Evolutionary conservation across 1,139 yeast species (phyloP), one percentile per base, ranked within the genome.

Genomic region (Williopsis jadinii): DNA sequence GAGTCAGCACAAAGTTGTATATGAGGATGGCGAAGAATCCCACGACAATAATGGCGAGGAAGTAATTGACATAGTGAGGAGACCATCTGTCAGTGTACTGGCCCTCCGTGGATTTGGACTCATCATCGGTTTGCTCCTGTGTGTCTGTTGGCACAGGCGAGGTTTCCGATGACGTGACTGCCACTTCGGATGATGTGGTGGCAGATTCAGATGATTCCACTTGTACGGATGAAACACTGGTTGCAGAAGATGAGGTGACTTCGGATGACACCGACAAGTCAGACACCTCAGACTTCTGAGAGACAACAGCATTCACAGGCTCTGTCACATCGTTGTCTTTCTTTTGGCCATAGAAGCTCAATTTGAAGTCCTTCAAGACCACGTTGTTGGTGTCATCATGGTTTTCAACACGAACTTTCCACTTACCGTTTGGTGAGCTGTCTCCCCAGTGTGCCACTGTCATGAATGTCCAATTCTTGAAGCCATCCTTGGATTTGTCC

Each of bases 361-460:
- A 61, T 58, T 81, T 82, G 95, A 96, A 92, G 52, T 75, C 70
- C 34, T 70, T 62, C 37, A 92, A 72, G 5, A 56, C 60, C 6
- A 90, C 78, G 9, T 61, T 60, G 48, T 67, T 65, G 47, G 67
- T 65, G 2, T 61, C 63, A 24, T 61, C 63, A 9, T 58, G 59
- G 41, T 77, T 76, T 44, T 66, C 64, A 1, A 90, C 90, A 51
- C 73, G 76, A 26, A 92, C 57, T 30, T 65, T 77, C 98, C 98
- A 94, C 12, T 76, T 78, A 10, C 99, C 99, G 29, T 63, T 62
- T 2, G 94, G 94, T 1, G 61, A 48, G 59, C 88, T 97, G 41
- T 55, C 59, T 30, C 96, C 97, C 97, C 98, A 92, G 60, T 92
- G 97, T 3, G 95, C 97, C 19, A 94, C 97, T n/a, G 94, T 77